These are phyloP conservation scores for Rutstroemia sp. DNA, from an alignment of 2,329 filamentous ascomycete genomes.

Conservation along the genomic window DNA sequence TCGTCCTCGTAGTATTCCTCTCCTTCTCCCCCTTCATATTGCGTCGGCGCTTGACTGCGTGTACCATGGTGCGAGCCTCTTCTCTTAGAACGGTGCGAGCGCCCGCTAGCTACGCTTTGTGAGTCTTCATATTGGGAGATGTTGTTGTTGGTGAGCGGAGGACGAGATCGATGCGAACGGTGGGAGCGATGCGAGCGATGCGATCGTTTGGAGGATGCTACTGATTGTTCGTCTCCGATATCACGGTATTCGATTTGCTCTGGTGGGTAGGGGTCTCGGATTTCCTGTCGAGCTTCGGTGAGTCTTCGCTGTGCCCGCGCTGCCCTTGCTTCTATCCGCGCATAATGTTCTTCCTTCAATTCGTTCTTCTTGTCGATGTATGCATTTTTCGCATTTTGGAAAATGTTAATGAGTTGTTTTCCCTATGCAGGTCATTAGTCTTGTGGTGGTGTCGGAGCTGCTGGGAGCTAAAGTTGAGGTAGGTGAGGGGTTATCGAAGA, in stretches of 20 bases:
- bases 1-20: slow-evolving; percentile 2
- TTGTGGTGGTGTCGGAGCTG: neutral
- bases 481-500: neutral
- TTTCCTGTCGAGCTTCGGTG: slow-evolving; percentile 36
- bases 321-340: slow-evolving; percentile 47
- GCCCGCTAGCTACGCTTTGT: slow-evolving; percentile 4
- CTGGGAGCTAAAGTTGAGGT: neutral
- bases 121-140: slow-evolving; percentile 1
- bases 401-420: slow-evolving; percentile 82
- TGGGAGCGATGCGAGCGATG: slow-evolving; percentile 19
- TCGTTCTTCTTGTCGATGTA: slow-evolving; percentile 85
- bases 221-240: slow-evolving; percentile 3
- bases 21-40: slow-evolving; percentile 1
- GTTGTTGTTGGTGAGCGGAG: slow-evolving; percentile 7
- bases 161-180: slow-evolving; percentile 16
- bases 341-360: slow-evolving; percentile 63
- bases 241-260: neutral
- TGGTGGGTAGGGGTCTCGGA: slow-evolving; percentile 14
- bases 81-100: slow-evolving; percentile 11
- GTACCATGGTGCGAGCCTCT: slow-evolving; percentile 3
- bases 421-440: slow-evolving; percentile 47
- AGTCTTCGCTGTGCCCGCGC: slow-evolving; percentile 40
- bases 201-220: slow-evolving; percentile 12
- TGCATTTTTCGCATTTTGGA: slow-evolving; percentile 83
- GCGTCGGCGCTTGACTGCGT: slow-evolving; percentile 9